Percentiles rank a stretch among this genome's conserved stretches.
These are phyloP conservation scores for Epichloe hybrida DNA, from an alignment of 2,329 filamentous ascomycete genomes.

Conservation along the genomic window DNA sequence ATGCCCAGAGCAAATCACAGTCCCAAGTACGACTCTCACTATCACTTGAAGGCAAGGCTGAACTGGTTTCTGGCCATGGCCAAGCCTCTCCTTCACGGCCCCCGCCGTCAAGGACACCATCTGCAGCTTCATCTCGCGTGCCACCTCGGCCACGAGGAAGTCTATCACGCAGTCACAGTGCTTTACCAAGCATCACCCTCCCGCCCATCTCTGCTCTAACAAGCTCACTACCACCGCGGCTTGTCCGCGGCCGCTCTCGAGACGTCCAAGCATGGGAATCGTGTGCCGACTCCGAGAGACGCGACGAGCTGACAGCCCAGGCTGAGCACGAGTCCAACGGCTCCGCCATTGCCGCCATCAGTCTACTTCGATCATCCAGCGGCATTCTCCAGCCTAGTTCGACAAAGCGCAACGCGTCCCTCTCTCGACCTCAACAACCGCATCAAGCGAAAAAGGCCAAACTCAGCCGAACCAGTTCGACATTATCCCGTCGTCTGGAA, in stretches of 20 bases:
- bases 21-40: constrained; percentile 64
- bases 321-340: constrained; percentile 70
- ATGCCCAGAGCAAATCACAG: constrained; percentile 21
- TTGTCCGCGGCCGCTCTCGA: constrained; percentile 61
- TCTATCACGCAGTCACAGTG: constrained; percentile 60
- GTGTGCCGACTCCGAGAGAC: constrained; percentile 67
- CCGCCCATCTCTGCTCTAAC: constrained; percentile 41
- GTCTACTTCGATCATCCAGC: constrained; percentile 60
- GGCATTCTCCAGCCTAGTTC: constrained; percentile 38
- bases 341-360: constrained; percentile 70
- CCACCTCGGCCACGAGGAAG: constrained; percentile 32
- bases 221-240: constrained; percentile 37
- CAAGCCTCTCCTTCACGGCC: constrained; percentile 49
- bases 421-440: constrained; percentile 17
- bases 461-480: constrained; percentile 47
- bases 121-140: constrained; percentile 33
- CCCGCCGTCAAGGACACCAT: constrained; percentile 34
- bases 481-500: constrained; percentile 47
- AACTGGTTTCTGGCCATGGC: constrained; percentile 59
- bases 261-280: constrained; percentile 87
- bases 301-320: constrained; percentile 67
- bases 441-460: constrained; percentile 46
- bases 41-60: constrained; percentile 82
- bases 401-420: constrained; percentile 49
- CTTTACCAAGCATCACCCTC: constrained; percentile 44